These are phyloP conservation scores for Vitis hybrid DNA, from an alignment of 177 flowering plant species.

Conservation along the genomic window DNA sequence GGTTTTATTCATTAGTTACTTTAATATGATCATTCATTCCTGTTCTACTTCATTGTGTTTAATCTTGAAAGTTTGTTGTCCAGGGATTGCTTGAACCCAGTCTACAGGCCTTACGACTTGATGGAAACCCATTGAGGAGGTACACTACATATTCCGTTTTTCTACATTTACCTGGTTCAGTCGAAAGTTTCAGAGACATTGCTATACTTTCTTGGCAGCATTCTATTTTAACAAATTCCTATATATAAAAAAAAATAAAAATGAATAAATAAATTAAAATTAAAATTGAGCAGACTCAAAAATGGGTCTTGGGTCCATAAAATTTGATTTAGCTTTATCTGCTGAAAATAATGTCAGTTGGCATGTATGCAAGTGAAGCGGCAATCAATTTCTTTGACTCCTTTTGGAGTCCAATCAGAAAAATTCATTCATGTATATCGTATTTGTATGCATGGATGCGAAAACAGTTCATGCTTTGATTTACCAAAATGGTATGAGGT, in stretches of 20 bases:
- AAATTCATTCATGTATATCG: too few relatives aligned
- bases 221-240: too few relatives aligned
- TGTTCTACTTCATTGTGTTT: background rate
- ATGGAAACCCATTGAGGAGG: constrained; percentile 96
- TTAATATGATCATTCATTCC: too few relatives aligned
- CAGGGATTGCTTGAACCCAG: constrained; percentile 91
- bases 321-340: background rate
- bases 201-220: background rate
- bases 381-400: too few relatives aligned
- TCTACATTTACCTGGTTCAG: background rate
- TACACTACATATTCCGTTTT: constrained; percentile 20
- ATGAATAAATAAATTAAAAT: too few relatives aligned
- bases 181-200: background rate
- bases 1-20: too few relatives aligned
- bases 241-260: too few relatives aligned
- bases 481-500: too few relatives aligned
- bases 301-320: background rate
- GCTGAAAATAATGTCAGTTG: background rate
- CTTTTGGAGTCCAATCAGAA: background rate
- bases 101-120: constrained; percentile 82
- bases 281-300: background rate
- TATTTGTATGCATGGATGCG: too few relatives aligned
- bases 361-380: background rate
- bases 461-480: too few relatives aligned
- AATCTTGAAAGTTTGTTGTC: constrained; percentile 10